phyloP scores from a whole-genome alignment of 139 green algal genomes.

The Coelastrella sp. region DNA sequence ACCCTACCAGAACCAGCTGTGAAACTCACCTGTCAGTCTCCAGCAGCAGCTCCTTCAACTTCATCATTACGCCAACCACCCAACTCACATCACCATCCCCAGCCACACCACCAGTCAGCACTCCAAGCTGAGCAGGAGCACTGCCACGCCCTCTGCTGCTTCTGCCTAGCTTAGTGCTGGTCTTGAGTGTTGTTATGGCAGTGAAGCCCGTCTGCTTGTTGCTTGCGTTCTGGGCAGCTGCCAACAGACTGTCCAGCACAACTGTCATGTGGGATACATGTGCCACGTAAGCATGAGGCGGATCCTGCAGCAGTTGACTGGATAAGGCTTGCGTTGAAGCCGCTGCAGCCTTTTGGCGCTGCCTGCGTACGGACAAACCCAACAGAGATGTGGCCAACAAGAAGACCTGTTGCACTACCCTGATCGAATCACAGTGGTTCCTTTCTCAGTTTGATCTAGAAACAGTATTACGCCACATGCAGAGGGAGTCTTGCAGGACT shows the following conservation, averaged over 20 bases:
- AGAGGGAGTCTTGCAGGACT: no score
- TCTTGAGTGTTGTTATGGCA: background rate
- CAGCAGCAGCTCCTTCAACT: conserved; percentile 41
- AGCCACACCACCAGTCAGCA: background rate
- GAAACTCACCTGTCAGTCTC: conserved; percentile 45
- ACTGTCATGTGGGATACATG: conserved; percentile 18
- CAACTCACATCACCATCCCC: conserved; percentile 11
- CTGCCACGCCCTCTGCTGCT: background rate
- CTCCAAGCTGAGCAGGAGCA: background rate
- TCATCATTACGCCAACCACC: conserved; percentile 25
- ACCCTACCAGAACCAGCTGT: no score
- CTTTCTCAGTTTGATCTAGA: no score
- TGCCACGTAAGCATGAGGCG: conserved; percentile 12
- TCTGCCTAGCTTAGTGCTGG: background rate
- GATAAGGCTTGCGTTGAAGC: conserved; percentile 40
- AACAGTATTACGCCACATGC: no score
- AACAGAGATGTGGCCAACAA: background rate
- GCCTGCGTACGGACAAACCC: conserved; percentile 34
- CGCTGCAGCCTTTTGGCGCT: conserved; percentile 59
- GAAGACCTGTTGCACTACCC: background rate
- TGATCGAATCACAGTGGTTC: no score
- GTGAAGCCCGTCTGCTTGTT: conserved; percentile 20
- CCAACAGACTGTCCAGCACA: conserved; percentile 6
- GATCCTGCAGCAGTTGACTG: conserved; percentile 1
- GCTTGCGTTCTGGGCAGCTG: background rate